These are phyloP conservation scores for Millerago galiae DNA, from an alignment of 805 yeast species.

Conservation along the genomic window DNA sequence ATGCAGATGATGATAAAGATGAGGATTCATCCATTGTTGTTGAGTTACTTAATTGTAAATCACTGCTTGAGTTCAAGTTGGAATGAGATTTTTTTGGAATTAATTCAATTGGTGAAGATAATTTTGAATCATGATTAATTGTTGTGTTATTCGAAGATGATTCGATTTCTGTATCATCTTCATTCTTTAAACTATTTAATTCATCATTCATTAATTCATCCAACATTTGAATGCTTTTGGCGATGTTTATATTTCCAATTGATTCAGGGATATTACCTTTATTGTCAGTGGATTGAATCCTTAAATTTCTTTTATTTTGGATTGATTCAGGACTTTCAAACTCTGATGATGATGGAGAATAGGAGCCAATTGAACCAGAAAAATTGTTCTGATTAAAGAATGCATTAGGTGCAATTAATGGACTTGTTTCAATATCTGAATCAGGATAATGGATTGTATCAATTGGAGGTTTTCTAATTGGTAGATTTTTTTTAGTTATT, in stretches of 20 bases:
- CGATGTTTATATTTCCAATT: constrained; percentile 34
- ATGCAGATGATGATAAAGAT: too few species aligned
- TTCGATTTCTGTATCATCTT: constrained; percentile 7
- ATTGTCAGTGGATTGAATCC: constrained; percentile 14
- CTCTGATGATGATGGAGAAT: constrained; percentile 40
- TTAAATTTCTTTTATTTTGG: constrained; percentile 9
- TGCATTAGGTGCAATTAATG: constrained; percentile 24
- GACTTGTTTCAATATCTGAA: constrained; percentile 18
- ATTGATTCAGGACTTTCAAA: constrained; percentile 32
- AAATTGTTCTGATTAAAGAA: constrained; percentile 24
- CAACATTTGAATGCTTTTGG: constrained; percentile 30
- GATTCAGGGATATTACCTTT: constrained; percentile 32
- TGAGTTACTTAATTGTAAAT: too few species aligned
- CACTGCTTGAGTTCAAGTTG: neutral
- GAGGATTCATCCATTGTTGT: too few species aligned
- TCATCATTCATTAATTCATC: constrained; percentile 27
- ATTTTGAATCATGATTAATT: constrained; percentile 8
- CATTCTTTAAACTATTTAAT: constrained; percentile 5
- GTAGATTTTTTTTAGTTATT: constrained; percentile 11
- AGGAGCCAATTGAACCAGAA: constrained; percentile 38
- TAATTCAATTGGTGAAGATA: constrained; percentile 20
- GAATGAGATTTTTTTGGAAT: constrained; percentile 8
- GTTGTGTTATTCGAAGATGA: constrained; percentile 1
- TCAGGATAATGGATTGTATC: constrained; percentile 6
- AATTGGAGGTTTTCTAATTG: neutral